Conservation (phyloP, 345 rosid species). For the Alliaria petiolata region DNA sequence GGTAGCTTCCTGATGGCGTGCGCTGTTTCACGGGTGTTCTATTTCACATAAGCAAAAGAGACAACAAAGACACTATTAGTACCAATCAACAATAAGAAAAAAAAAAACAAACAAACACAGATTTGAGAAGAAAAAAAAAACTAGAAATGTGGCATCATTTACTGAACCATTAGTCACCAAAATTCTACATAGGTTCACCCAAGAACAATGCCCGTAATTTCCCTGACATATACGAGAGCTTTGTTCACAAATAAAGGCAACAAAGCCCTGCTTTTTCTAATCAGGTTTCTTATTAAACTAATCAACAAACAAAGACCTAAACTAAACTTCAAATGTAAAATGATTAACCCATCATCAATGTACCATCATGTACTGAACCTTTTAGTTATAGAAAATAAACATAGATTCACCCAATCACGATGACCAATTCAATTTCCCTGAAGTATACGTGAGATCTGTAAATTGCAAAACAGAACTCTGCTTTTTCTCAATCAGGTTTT, state of each 20-base stretch:
- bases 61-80: neutral
- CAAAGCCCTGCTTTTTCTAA: conserved; percentile 34
- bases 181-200: conserved; percentile 48
- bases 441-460: conserved; percentile 48
- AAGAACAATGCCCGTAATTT: conserved; percentile 44
- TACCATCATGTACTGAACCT: conserved; percentile 63
- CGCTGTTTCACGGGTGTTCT: conserved; percentile 98
- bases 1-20: conserved; percentile 79
- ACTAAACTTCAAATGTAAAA: neutral
- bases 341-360: conserved; percentile 18
- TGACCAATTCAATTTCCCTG: conserved; percentile 47
- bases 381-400: conserved; percentile 33
- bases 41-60: too few relatives aligned
- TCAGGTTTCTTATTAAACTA: neutral
- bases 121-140: too few relatives aligned
- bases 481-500: conserved; percentile 59
- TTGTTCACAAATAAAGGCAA: conserved; percentile 30
- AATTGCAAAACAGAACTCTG: conserved; percentile 53
- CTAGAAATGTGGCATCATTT: conserved; percentile 39
- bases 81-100: neutral
- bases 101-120: too few relatives aligned
- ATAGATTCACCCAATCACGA: conserved; percentile 68
- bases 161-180: conserved; percentile 46
- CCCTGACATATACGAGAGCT: conserved; percentile 36
- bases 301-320: neutral